Evolutionary conservation across 345 rosid species (phyloP), one percentile per base, ranked within the genome.

Genomic region (Melaleuca alternifolia): DNA sequence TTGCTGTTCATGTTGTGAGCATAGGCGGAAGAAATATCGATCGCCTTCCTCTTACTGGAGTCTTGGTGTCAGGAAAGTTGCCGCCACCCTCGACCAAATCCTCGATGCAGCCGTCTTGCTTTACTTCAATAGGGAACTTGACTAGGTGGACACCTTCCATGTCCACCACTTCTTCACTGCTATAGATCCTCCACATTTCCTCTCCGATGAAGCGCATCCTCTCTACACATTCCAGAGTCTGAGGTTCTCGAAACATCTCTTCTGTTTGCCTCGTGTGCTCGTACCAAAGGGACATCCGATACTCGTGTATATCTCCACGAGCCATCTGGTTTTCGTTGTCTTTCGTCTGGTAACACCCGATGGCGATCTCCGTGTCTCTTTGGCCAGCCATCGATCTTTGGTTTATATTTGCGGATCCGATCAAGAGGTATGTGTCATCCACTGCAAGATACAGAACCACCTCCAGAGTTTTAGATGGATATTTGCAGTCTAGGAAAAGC

Each of bases 331-430:
- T 81, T 37, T 84, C 79, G 84, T 57, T 24, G 82, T 84, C 81
- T 15, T 20, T 1, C 1, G 26, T 50, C 89, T 95, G 96, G 91
- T 90, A 92, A 90, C 97, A 94, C 52, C 98, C 98, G 30, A 95
- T 93, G 77, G 96, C 96, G 30, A 96, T 94, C 87, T 95, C 99
- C 1, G 99, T 96, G 94, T 96, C 98, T 3, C 98, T 93, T 77
- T 87, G 86, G 24, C 99, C 98, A 16, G 93, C 98, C 98, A 96
- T 97, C 77, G 98, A 97, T 89, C 99, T 89, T 90, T 96, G 98
- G 89, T 95, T 95, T 79, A 95, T 92, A 59, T 97, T 97, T 28
- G 98, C 96, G 4, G 99, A 95, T 91, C 98, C 98, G 46, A 95
- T 94, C 81, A 95, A 24, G 79, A 94, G 51, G 92, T 94, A 93